Conservation (phyloP, 2,329 filamentous ascomycete genomes). For the Gnomoniopsis sp. region DNA sequence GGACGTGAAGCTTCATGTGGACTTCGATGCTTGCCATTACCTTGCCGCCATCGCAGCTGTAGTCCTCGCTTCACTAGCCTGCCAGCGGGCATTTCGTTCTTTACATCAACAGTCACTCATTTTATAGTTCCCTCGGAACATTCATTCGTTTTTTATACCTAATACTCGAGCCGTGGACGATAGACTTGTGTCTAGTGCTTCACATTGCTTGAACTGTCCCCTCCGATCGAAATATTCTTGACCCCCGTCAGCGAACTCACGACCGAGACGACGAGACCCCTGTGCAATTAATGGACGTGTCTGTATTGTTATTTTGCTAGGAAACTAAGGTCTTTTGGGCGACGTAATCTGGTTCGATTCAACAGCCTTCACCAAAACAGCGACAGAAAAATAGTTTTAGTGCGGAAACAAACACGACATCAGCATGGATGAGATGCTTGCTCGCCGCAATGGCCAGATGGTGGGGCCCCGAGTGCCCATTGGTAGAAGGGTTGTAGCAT, state of each 20-base stretch:
- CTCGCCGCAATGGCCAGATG: constrained; percentile 20
- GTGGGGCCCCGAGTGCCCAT: constrained; percentile 27
- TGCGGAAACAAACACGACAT: no score
- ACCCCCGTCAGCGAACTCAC: constrained; percentile 7
- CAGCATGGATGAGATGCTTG: constrained; percentile 20
- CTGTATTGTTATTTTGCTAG: constrained; percentile 7
- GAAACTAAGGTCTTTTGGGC: constrained; percentile 1
- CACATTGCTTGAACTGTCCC: not conserved
- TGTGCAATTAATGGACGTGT: constrained; percentile 3
- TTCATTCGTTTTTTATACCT: constrained; percentile 16
- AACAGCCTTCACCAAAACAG: not conserved
- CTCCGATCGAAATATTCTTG: not conserved
- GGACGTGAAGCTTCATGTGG: constrained; percentile 18
- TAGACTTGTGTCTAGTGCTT: constrained; percentile 1
- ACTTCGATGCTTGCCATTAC: constrained; percentile 13
- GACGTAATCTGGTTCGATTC: not conserved
- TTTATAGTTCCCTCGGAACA: constrained; percentile 20
- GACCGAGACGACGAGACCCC: constrained; percentile 12
- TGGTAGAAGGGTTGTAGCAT: constrained; percentile 17
- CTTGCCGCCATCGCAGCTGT: constrained; percentile 8
- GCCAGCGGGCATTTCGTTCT: constrained; percentile 57
- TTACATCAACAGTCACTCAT: constrained; percentile 39
- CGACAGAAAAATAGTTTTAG: no score
- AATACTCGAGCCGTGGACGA: constrained; percentile 3
- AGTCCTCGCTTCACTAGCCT: constrained; percentile 34